Evolutionary conservation across 129 eudicot species (phyloP), one percentile per base, ranked within the genome.

Genomic region (Helichrysum umbraculigerum): DNA sequence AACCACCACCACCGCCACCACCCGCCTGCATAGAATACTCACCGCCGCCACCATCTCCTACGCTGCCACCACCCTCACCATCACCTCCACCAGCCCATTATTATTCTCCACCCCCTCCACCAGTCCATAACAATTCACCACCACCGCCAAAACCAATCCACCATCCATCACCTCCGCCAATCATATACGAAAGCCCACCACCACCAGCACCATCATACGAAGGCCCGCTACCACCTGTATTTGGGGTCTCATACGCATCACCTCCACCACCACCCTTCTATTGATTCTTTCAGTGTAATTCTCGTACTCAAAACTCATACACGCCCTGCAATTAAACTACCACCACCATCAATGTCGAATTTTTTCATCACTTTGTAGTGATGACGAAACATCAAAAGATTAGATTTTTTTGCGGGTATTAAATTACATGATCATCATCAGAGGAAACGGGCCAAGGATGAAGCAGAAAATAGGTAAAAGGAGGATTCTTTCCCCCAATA

Each of bases 201-300:
- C 87, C 88, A 2, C 87, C 92, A 41, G 77, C 87, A 1, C 96
- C 96, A 0, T 66, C 78, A n/a, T 90, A 81, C 50, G 92, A 81
- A 25, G 94, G 90, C 12, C 95, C 95, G 17, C 72, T 91, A 77
- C 97, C 97, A 3, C 97, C 97, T 0, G 78, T 91, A 20, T 2
- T 78, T 22, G 88, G 94, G 19, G 92, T 91, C 60, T 79, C 94
- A 8, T 91, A 91, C 33, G 81, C 88, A 29, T 91, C 97, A 56
- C 97, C 97, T 14, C 97, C 97, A 1, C 97, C 95, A 30, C 97
- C 97, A 47, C 95, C 97, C 75, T 91, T 81, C 81, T 91, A 91
- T 88, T 91, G 87, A 91, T 91, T 90, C 93, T 84, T 90, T 81
- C 73, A 81, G 80, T 73, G 66, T 67, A 78, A 82, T 68, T 70